phyloP scores from a whole-genome alignment of 371 early-diverging fungal species.

The Circinella minor region DNA sequence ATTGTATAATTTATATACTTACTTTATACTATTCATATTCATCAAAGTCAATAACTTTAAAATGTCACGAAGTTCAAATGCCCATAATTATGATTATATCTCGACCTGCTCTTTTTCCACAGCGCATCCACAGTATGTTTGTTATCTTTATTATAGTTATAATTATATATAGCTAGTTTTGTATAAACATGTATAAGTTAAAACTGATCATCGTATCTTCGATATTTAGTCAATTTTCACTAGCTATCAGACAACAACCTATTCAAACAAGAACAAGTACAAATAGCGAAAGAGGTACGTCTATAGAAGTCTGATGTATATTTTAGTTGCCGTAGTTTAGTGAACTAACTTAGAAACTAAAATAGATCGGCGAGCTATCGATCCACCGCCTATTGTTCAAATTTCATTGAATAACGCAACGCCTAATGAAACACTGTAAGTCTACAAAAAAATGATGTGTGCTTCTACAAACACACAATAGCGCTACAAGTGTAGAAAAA shows the following conservation, averaged over 20 bases:
- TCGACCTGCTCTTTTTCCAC: conserved; percentile 15
- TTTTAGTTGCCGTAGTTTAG: too few species aligned
- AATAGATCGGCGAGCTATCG: conserved; percentile 26
- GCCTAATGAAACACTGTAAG: conserved; percentile 21
- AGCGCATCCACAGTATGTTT: conserved; percentile 6
- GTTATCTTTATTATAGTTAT: too few species aligned
- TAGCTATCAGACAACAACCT: conserved; percentile 26
- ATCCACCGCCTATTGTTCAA: conserved; percentile 34
- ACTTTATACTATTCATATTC: not conserved
- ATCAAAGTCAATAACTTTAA: not conserved
- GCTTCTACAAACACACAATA: not conserved
- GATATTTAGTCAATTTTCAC: conserved; percentile 6
- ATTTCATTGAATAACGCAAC: conserved; percentile 20
- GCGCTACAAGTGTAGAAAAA: not conserved
- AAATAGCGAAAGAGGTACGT: conserved; percentile 28
- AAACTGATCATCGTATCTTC: too few species aligned
- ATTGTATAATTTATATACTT: not conserved
- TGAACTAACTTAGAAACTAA: too few species aligned
- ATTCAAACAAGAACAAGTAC: conserved; percentile 29
- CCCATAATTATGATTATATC: conserved; percentile 21
- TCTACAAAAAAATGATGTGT: too few species aligned
- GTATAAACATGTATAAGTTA: too few species aligned
- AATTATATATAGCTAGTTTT: too few species aligned
- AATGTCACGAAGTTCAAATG: conserved; percentile 10
- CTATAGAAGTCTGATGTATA: not conserved